These are phyloP conservation scores for Globisporangium irregulare DNA, from an alignment of 352 stramenopile species.

Conservation along the genomic window DNA sequence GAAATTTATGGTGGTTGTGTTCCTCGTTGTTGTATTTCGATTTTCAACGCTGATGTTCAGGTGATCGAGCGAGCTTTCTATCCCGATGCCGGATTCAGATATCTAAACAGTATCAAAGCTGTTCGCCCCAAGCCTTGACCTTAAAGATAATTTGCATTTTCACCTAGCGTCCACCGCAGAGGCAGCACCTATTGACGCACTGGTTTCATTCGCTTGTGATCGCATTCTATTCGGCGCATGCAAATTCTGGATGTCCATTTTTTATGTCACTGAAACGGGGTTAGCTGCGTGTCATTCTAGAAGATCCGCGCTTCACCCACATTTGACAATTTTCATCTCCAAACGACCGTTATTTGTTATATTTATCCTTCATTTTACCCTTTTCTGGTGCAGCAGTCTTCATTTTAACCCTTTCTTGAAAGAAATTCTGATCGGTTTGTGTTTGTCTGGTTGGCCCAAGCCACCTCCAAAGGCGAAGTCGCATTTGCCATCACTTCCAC, in stretches of 20 bases:
- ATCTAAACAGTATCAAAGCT: not conserved
- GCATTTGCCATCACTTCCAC: not conserved
- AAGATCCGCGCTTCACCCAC: not conserved
- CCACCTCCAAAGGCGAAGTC: not conserved
- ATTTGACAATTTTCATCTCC: not conserved
- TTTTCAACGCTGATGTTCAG: not conserved
- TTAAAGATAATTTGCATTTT: not conserved
- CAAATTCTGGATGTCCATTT: not conserved
- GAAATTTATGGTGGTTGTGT: not conserved
- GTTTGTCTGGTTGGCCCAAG: slow-evolving; percentile 4
- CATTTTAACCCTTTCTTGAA: not conserved
- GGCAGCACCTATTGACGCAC: not conserved
- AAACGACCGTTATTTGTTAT: not conserved
- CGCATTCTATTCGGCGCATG: no score
- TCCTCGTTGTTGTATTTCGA: not conserved
- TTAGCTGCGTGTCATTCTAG: slow-evolving; percentile 2
- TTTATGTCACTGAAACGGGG: not conserved
- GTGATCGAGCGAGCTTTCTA: not conserved
- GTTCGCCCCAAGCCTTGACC: not conserved
- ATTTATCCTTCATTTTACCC: not conserved
- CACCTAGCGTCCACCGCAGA: not conserved
- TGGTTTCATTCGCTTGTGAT: not conserved
- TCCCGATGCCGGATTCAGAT: not conserved
- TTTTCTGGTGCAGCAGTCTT: not conserved
- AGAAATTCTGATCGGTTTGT: not conserved